Percentiles rank a stretch among this genome's conserved stretches.
These are phyloP conservation scores for Phylloporus arenicola DNA, from an alignment of 768 basidiomycete genomes.

Conservation along the genomic window DNA sequence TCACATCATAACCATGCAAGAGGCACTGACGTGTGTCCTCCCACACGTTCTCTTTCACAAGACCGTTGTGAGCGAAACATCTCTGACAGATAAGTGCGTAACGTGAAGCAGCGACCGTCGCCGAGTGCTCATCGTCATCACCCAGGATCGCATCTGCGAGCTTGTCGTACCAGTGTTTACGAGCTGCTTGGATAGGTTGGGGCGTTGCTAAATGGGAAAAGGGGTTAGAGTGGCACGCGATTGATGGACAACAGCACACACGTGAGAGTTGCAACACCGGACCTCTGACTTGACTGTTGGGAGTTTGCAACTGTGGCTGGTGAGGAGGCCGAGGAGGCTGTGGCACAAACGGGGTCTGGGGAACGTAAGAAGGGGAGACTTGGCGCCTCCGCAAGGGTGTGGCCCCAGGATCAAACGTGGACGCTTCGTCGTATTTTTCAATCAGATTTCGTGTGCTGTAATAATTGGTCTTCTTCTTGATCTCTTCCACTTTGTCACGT, in stretches of 20 bases:
- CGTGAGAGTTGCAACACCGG: conserved; percentile 37
- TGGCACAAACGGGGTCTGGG: conserved; percentile 32
- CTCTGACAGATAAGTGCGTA: conserved; percentile 87
- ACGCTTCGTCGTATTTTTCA: conserved; percentile 77
- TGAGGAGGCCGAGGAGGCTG: conserved; percentile 14
- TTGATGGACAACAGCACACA: conserved; percentile 20
- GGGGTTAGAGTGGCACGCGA: conserved; percentile 8
- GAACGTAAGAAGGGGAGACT: conserved; percentile 24
- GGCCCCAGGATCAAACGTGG: conserved; percentile 24
- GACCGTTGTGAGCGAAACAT: conserved; percentile 85
- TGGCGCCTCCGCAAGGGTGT: conserved; percentile 43
- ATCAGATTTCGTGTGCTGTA: conserved; percentile 87
- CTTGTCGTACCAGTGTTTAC: conserved; percentile 82
- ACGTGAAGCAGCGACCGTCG: conserved; percentile 37
- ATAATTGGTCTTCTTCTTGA: conserved; percentile 97
- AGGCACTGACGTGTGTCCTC: conserved; percentile 69
- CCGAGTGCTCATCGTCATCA: conserved; percentile 54
- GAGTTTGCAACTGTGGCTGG: conserved; percentile 17
- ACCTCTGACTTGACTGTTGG: conserved; percentile 17
- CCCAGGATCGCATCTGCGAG: conserved; percentile 83
- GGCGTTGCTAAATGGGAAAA: conserved; percentile 29
- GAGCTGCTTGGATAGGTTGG: conserved; percentile 43
- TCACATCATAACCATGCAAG: neutral
- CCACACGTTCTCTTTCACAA: conserved; percentile 79
- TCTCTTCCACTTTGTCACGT: conserved; percentile 83